Evolutionary conservation across 192 early-diverging fungal species (phyloP), one percentile per base, ranked within the genome.

Genomic region (Coemansia erecta): DNA sequence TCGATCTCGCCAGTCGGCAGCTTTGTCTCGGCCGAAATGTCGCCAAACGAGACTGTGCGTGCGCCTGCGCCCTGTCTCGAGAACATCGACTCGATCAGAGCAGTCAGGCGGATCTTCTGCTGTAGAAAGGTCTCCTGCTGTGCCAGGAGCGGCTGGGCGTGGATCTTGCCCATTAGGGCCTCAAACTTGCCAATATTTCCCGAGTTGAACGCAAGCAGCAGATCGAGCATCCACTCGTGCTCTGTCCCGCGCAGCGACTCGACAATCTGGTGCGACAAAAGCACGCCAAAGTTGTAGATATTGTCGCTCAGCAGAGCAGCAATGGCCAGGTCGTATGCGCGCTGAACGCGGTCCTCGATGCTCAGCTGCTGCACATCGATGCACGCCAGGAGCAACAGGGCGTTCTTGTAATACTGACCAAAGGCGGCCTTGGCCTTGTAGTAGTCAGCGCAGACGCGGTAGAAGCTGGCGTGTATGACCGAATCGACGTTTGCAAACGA

Each of bases 241-340:
- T 86, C 77, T 2, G 92, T 93, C 37, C 83, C 85, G 56, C 81
- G 82, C 45, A 77, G 48, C 31, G 64, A 45, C 10, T 77, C 68
- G 11, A 70, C 50, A 44, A 77, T 83, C 21, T 65, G 66, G 43
- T 52, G 65, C 45, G 78, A 82, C 78, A 98, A 88, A 80, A 99
- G 77, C 67, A 98, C 94, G 46, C 97, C 97, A 89, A 99, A 99
- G 82, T 98, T 98, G 81, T 99, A 99, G 42, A 99, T 90, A 15
- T 85, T 93, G 50, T 97, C 94, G 19, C 96, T 95, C 7, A 99
- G 81, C 41, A 99, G 67, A 4, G 96, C 97, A 4, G 91, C 86
- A 31, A 99, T 83, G 0, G 91, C 73, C 66, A 99, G 78, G 61
- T 98, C 95, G 65, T 92, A 89, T 11, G 96, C 97, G 28, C 95